Evolutionary conservation across 306 rosid species (phyloP).

Genomic region (Coriaria nepalensis): DNA sequence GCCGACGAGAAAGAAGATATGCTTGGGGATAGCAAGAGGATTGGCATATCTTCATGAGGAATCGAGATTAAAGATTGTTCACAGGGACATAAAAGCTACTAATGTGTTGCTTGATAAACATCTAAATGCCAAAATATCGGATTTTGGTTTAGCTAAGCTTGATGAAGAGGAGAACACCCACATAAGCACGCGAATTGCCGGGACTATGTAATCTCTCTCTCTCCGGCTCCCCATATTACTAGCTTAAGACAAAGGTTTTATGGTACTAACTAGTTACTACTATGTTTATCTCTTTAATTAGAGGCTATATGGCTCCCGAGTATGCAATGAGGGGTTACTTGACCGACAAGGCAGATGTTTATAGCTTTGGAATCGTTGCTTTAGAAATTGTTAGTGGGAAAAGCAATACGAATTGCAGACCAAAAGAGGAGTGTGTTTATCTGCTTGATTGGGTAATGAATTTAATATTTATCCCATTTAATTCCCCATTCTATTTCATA

Average conservation of each 20-base stretch:
- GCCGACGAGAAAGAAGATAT: conserved; percentile 50
- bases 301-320: conserved; percentile 98
- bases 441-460: conserved; percentile 74
- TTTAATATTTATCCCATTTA: background rate
- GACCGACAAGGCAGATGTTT: conserved; percentile 82
- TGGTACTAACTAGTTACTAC: background rate
- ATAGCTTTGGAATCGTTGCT: conserved; percentile 68
- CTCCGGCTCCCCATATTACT: background rate
- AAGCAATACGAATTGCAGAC: conserved; percentile 65
- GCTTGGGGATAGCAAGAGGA: conserved; percentile 70
- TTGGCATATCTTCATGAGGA: conserved; percentile 87
- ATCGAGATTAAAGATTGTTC: conserved; percentile 79
- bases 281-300: conserved; percentile 6
- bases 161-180: conserved; percentile 82
- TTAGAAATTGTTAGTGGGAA: conserved; percentile 76
- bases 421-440: conserved; percentile 77
- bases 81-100: conserved; percentile 91
- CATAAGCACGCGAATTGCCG: conserved; percentile 77
- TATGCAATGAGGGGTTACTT: conserved; percentile 86
- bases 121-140: conserved; percentile 83
- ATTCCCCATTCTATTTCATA: background rate
- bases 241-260: background rate
- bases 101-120: conserved; percentile 72
- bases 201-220: conserved; percentile 52
- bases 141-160: conserved; percentile 85